Base-by-base conservation (phyloP, 257 asterid genomes). In the Nicotiana noctiflora region DNA sequence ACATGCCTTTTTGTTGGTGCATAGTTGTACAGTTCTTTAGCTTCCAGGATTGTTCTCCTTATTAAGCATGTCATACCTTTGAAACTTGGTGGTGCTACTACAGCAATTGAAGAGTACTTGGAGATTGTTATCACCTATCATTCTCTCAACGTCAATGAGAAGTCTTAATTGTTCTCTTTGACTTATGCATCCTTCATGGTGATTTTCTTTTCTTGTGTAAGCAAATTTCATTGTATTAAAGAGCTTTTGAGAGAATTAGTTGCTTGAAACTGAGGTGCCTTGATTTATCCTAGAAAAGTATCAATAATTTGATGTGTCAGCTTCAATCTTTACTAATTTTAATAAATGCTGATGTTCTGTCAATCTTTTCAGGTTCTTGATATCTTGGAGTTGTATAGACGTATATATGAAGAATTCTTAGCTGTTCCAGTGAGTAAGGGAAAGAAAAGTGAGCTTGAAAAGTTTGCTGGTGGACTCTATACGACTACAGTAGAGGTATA, bases 351-450 rank as follows among this genome's bases (percentile, higher is more conserved):
- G 37, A 74, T 74, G 37, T 51, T 51, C 25, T 25, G 37, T 7
- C 0, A 4, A 18, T 49, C 9, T 74, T 72, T 74, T 74, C 79
- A 74, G 79, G 79, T 74, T 46, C 61, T 74, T 7, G 61, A 74
- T 2, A 74, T 74, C 25, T 74, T 74, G 23, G 79, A 74, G 61
- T 49, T 74, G 79, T 74, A 49, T 25, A 14, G 61, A 74, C 79
- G 61, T 25, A 49, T 74, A 23, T 74, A 74, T 14, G 79, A 74
- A 25, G 79, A 74, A 74, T 74, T 74, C 61, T 49, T 74, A 74
- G 79, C 78, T 25, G 79, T 74, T 74, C 79, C 79, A 14, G 79
- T 74, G 4, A 74, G 61, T 74, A 74, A 74, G 44, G 79, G 79
- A 14, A 74, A 74, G 61, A 74, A 74, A 49, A 74, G 79, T 0